Conservation (phyloP, 345 rosid species). For the Leavenworthia alabamica region DNA sequence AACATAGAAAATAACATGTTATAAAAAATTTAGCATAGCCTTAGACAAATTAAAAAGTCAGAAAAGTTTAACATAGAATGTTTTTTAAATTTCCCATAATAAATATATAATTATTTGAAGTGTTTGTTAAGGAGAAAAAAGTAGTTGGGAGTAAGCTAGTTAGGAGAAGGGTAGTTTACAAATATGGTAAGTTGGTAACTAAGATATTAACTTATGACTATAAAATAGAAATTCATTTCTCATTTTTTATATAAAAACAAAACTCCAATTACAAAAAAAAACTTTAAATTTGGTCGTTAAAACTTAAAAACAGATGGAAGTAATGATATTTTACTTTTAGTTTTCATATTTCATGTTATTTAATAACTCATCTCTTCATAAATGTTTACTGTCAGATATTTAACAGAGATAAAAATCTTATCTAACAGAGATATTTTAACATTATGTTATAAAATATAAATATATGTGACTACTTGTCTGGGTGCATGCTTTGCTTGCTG, state of each 20-base stretch:
- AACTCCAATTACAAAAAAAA: neutral
- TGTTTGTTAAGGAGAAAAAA: neutral
- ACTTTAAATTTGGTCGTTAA: neutral
- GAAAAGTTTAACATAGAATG: too few species aligned
- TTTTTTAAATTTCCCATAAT: too few species aligned
- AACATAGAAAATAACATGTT: too few species aligned
- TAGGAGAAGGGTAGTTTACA: slow-evolving; percentile 18
- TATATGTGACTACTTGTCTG: slow-evolving; percentile 6
- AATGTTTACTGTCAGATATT: neutral
- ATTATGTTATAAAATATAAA: slow-evolving; percentile 11
- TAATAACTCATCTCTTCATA: neutral
- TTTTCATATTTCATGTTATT: neutral
- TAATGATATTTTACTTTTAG: neutral
- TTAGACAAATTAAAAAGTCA: too few species aligned
- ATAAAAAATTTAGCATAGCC: too few species aligned
- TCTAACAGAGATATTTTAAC: slow-evolving; percentile 23
- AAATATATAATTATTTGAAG: too few species aligned
- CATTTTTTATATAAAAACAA: neutral
- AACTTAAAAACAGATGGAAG: neutral
- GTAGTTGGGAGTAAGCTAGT: slow-evolving; percentile 11
- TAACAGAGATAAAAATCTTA: neutral
- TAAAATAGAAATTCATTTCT: neutral
- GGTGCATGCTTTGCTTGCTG: neutral
- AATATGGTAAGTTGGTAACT: slow-evolving; percentile 6
- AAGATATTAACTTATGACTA: neutral